Conservation (phyloP, 2,329 filamentous ascomycete species). For the Penicillium sp. region DNA sequence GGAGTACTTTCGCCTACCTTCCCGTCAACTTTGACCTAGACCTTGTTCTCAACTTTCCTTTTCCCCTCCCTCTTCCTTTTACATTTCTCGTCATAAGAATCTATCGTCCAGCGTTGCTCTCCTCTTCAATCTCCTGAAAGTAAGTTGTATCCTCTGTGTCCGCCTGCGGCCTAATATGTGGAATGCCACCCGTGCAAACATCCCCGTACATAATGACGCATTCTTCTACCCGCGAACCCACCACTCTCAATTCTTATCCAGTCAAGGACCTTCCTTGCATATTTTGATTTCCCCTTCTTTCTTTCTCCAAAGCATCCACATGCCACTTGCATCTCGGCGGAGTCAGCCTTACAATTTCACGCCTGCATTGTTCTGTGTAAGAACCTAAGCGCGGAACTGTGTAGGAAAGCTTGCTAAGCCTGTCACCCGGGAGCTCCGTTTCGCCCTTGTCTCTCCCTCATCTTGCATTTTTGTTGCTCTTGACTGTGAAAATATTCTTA, state of each 20-base stretch:
- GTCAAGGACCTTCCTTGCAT: constrained; percentile 19
- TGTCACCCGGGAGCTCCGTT: not conserved
- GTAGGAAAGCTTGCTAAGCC: constrained; percentile 16
- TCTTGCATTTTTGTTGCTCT: no score
- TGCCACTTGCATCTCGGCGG: constrained; percentile 18
- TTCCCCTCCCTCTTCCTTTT: constrained; percentile 5
- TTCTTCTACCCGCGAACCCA: constrained; percentile 28
- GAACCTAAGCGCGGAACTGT: constrained; percentile 15
- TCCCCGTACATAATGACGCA: constrained; percentile 37
- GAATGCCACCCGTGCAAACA: constrained; percentile 16
- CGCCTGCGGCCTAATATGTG: constrained; percentile 5
- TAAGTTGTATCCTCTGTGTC: not conserved
- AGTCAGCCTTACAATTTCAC: constrained; percentile 16
- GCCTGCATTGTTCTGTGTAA: constrained; percentile 10
- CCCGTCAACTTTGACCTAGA: not conserved
- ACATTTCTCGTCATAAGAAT: constrained; percentile 3
- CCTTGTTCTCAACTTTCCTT: constrained; percentile 10
- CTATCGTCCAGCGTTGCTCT: not conserved
- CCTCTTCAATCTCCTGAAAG: not conserved
- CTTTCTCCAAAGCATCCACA: constrained; percentile 26
- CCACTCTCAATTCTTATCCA: constrained; percentile 20
- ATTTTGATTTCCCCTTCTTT: constrained; percentile 2
- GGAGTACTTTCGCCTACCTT: constrained; percentile 23
- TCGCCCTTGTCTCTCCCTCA: constrained; percentile 1
- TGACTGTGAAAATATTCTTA: no score